Evolutionary conservation across 176 grass and related monocot species (phyloP).

Genomic region (Lolium multiflorum): DNA sequence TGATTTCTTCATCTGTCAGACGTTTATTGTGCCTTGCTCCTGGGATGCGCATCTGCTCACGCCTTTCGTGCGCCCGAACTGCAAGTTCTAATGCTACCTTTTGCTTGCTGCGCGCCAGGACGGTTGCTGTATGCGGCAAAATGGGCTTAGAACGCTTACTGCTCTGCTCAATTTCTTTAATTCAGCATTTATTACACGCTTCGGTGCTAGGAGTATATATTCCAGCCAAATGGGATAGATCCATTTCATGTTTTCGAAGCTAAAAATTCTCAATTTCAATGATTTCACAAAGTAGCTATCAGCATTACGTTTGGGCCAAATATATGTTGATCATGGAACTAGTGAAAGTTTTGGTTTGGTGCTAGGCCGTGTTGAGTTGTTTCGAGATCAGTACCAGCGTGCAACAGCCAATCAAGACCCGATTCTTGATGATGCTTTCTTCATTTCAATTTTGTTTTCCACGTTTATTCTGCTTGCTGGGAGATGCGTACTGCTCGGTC

Average conservation of each 20-base stretch:
- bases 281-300: neutral
- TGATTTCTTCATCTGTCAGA: conserved; percentile 1
- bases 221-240: neutral
- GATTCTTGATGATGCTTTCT: neutral
- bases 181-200: neutral
- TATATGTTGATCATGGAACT: neutral
- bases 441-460: neutral
- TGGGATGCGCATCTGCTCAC: neutral
- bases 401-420: neutral
- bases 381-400: neutral
- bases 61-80: neutral
- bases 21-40: neutral
- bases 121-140: neutral
- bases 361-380: neutral
- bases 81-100: neutral
- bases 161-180: neutral
- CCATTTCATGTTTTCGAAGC: neutral
- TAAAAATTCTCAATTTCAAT: neutral
- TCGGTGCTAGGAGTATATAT: neutral
- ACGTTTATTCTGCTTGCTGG: neutral
- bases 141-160: neutral
- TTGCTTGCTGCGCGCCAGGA: neutral
- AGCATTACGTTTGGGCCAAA: neutral
- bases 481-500: neutral
- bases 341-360: neutral